Evolutionary conservation across 2,329 filamentous ascomycete genomes (phyloP), one percentile per base, ranked within the genome.

Genomic region (Xylariaceae sp.): DNA sequence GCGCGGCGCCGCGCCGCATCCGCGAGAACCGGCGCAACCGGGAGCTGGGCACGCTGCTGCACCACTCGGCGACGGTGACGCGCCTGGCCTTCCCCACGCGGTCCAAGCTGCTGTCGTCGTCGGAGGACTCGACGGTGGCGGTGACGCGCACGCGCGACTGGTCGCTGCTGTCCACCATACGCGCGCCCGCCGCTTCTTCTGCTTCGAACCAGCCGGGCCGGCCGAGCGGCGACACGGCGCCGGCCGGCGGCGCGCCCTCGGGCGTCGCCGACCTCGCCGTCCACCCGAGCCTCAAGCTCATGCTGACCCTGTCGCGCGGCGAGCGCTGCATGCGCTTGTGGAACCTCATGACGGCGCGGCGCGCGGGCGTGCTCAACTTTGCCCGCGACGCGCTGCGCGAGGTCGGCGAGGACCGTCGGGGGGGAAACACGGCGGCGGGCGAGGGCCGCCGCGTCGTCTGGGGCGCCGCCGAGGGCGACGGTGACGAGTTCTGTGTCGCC

Each of bases 271-370:
- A 89, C 57, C 94, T 98, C 57, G 87, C 90, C 2, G 83, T 98
- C 17, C 92, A 98, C 57, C 90, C 92, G 1, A 93, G 85, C 57
- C 86, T 94, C 74, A 96, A 95, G 64, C 68, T 98, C 32, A 94
- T 96, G 85, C 77, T 98, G 39, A 93, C 78, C 48, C 88, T 96
- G 7, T 83, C 86, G 46, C 86, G 82, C 50, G 88, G 88, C 44
- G 92, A 98, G 64, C 80, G 78, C 44, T 87, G 81, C 52, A 93
- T 98, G 84, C 70, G 92, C 44, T 60, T 96, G 44, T 98, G 92
- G 92, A 96, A 98, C 53, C 59, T 98, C 43, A 88, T 96, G 45
- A 96, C 90, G 3, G 92, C 89, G 12, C 94, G 90, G 65, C 95
- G 94, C 64, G 89, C 89, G 1, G 87, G 89, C 19, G 89, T 94